Percentiles rank a stretch among this genome's conserved stretches.
These are phyloP conservation scores for Paragyromitra xinjiangensis DNA, from an alignment of 495 filamentous ascomycete species.

Conservation along the genomic window DNA sequence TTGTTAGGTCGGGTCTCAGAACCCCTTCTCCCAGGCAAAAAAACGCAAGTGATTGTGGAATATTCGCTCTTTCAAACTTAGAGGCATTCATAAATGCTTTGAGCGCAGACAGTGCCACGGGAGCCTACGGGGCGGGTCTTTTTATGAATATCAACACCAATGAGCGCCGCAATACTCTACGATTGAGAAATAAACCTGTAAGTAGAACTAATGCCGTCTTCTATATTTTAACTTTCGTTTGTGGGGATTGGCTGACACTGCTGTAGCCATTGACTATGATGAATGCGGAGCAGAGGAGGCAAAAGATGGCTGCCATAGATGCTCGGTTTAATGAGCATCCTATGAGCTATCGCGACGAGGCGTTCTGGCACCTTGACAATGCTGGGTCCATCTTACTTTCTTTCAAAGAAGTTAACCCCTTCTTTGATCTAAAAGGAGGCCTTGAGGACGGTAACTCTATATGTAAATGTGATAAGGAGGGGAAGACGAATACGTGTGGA, in stretches of 20 bases:
- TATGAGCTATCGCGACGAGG: background rate
- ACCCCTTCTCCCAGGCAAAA: background rate
- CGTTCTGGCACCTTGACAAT: constrained; percentile 49
- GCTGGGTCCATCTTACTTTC: constrained; percentile 36
- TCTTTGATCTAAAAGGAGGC: background rate
- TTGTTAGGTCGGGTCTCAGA: background rate
- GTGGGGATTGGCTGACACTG: background rate
- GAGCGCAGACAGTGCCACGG: background rate
- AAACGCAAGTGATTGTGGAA: constrained; percentile 34
- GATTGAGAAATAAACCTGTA: background rate
- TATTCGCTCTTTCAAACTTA: constrained; percentile 10
- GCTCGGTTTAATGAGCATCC: constrained; percentile 3
- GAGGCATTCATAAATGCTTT: constrained; percentile 8
- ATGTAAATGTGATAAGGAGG: background rate
- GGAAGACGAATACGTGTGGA: background rate
- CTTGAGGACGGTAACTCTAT: background rate
- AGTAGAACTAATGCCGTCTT: background rate
- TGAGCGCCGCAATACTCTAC: background rate
- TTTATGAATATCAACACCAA: background rate
- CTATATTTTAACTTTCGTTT: background rate
- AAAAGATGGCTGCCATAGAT: background rate
- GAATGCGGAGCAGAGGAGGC: background rate
- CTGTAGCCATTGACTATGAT: background rate
- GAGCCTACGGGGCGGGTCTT: background rate
- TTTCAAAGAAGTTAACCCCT: background rate